A percentile compares a stretch with the other conserved stretches of the same genome.
Conservation (phyloP, 106 monocot genomes). For the Dendrobium catenatum region DNA sequence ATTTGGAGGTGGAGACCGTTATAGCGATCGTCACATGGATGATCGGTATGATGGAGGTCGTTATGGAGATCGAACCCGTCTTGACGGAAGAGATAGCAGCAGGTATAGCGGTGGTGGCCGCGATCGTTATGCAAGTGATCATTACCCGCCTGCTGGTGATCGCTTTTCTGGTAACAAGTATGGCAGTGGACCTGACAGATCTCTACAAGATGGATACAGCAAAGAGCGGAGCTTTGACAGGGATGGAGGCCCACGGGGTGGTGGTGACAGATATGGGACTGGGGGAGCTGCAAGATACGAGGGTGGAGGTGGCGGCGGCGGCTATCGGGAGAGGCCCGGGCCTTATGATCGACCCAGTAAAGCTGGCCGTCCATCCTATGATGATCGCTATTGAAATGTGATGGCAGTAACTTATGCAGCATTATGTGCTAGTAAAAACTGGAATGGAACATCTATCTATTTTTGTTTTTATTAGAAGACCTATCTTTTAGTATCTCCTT, state of each 20-base stretch:
- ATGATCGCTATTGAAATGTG: slow-evolving; percentile 40
- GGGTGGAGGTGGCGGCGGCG: slow-evolving; percentile 39
- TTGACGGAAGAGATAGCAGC: slow-evolving; percentile 37
- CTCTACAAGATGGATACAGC: slow-evolving; percentile 51
- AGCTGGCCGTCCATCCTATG: slow-evolving; percentile 40
- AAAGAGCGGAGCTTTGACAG: slow-evolving; percentile 66
- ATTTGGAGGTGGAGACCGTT: slow-evolving; percentile 52
- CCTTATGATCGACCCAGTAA: slow-evolving; percentile 81
- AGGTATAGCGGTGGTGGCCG: slow-evolving; percentile 41
- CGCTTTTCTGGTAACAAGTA: slow-evolving; percentile 34
- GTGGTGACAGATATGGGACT: slow-evolving; percentile 31
- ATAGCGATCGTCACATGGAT: slow-evolving; percentile 48
- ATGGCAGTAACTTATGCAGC: neutral
- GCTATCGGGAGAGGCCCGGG: slow-evolving; percentile 64
- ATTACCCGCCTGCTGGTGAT: slow-evolving; percentile 34
- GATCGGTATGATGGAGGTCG: slow-evolving; percentile 77
- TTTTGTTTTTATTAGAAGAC: neutral
- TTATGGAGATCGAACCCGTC: slow-evolving; percentile 49
- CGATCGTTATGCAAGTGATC: slow-evolving; percentile 59
- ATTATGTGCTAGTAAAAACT: neutral
- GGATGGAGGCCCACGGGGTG: slow-evolving; percentile 27
- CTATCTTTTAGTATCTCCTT: too few relatives aligned
- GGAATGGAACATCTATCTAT: neutral
- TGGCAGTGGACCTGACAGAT: slow-evolving; percentile 48
- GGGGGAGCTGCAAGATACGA: slow-evolving; percentile 49